Percentiles rank a stretch among this genome's conserved stretches.
phyloP scores from a whole-genome alignment of 805 yeast species.

The Kregervanrija delftensis region DNA sequence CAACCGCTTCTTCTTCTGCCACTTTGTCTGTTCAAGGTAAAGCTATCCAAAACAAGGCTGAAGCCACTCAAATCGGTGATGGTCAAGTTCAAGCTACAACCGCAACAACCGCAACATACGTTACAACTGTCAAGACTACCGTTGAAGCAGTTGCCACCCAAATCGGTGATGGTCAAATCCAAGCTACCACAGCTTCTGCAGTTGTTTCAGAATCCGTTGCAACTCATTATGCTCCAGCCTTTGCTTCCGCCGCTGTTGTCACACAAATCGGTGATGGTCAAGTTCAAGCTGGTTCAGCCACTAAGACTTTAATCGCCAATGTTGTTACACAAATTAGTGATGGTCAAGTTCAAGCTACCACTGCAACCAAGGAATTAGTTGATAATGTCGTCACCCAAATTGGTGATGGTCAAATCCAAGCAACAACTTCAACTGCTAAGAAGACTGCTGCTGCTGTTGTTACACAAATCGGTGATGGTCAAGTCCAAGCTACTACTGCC shows the following conservation, averaged over 20 bases:
- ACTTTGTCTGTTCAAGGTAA: slow-evolving; percentile 4
- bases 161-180: slow-evolving; percentile 38
- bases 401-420: slow-evolving; percentile 36
- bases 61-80: slow-evolving; percentile 47
- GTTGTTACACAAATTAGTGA: slow-evolving; percentile 23
- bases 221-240: slow-evolving; percentile 30
- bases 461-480: slow-evolving; percentile 23
- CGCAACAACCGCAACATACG: slow-evolving; percentile 4
- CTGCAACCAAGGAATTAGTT: slow-evolving; percentile 26
- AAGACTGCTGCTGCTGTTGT: slow-evolving; percentile 18
- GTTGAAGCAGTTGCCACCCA: slow-evolving; percentile 8
- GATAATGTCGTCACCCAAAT: slow-evolving; percentile 33
- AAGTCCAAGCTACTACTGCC: slow-evolving; percentile 18
- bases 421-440: slow-evolving; percentile 26
- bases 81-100: slow-evolving; percentile 31
- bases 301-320: slow-evolving; percentile 15
- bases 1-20: slow-evolving; percentile 38
- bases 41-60: slow-evolving; percentile 36
- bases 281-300: slow-evolving; percentile 31
- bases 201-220: slow-evolving; percentile 12
- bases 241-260: slow-evolving; percentile 31
- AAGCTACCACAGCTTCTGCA: slow-evolving; percentile 28
- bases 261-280: slow-evolving; percentile 38
- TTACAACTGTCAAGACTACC: background rate
- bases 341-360: slow-evolving; percentile 23